A percentile compares a stretch with the other conserved stretches of the same genome.
phyloP scores from a whole-genome alignment of 2,329 filamentous ascomycete genomes.

The Pestalotiopsis sp. region DNA sequence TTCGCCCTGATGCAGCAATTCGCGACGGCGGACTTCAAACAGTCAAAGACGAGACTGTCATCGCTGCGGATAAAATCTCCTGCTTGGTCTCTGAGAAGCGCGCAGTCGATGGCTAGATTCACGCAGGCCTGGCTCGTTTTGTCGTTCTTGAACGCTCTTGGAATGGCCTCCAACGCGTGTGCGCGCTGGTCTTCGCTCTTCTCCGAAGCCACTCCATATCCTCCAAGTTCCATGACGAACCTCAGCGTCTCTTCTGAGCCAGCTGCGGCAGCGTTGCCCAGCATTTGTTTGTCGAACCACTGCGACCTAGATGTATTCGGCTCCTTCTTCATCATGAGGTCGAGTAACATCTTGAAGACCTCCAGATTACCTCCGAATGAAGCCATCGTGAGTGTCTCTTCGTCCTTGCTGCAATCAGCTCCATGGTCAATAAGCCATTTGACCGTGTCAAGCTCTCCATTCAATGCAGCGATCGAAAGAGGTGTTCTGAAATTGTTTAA shows the following conservation, averaged over 20 bases:
- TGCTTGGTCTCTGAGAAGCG: background rate
- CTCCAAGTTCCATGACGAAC: background rate
- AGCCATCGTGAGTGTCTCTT: background rate
- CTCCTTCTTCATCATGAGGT: background rate
- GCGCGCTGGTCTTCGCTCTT: background rate
- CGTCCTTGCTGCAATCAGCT: background rate
- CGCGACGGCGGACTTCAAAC: background rate
- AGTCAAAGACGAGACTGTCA: background rate
- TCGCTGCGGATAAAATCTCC: background rate
- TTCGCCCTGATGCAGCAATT: background rate
- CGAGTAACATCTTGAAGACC: background rate
- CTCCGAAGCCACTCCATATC: background rate
- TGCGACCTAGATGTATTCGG: background rate
- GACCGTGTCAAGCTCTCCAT: background rate
- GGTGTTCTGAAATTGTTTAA: background rate
- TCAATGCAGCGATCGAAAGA: background rate
- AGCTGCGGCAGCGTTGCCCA: background rate
- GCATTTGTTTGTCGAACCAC: background rate
- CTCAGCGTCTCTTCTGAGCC: background rate
- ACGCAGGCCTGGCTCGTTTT: background rate
- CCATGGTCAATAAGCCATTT: background rate
- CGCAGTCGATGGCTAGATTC: background rate
- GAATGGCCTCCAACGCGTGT: background rate
- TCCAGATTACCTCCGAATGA: background rate
- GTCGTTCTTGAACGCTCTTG: background rate